These are phyloP conservation scores for Laburnicola sp. DNA, from an alignment of 2,329 filamentous ascomycete genomes.

Conservation along the genomic window DNA sequence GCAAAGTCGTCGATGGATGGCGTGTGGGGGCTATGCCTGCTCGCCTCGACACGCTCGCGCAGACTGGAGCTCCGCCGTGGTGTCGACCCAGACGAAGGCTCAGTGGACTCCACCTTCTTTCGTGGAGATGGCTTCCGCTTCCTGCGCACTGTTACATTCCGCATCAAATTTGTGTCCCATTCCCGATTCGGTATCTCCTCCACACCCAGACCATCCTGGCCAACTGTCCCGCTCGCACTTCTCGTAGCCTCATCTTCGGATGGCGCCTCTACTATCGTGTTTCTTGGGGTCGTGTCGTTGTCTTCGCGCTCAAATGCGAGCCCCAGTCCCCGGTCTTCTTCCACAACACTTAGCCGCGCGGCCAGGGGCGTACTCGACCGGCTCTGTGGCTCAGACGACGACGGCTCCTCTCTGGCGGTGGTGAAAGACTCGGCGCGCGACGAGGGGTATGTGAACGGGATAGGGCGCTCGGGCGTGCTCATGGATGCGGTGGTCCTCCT, in stretches of 20 bases:
- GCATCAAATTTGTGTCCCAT: conserved; percentile 48
- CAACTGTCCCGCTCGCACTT: conserved; percentile 19
- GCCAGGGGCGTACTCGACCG: conserved; percentile 32
- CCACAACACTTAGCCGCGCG: conserved; percentile 33
- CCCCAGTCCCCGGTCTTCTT: conserved; percentile 40
- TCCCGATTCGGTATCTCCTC: conserved; percentile 40
- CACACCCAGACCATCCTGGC: conserved; percentile 23
- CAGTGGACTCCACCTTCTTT: conserved; percentile 13
- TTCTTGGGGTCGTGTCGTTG: conserved; percentile 38
- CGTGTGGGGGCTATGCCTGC: conserved; percentile 36
- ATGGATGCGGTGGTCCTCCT: conserved; percentile 28
- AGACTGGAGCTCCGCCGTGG: conserved; percentile 31
- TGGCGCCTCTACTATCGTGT: conserved; percentile 13
- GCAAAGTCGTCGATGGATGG: conserved; percentile 54
- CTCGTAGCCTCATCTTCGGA: conserved; percentile 14
- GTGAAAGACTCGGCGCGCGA: conserved; percentile 52
- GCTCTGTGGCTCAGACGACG: conserved; percentile 41
- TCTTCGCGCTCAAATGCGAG: conserved; percentile 42
- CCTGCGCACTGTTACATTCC: conserved; percentile 47
- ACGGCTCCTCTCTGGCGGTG: conserved; percentile 49
- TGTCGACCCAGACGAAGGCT: conserved; percentile 20
- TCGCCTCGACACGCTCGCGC: conserved; percentile 40
- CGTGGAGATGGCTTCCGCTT: conserved; percentile 35
- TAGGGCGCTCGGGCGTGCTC: conserved; percentile 27
- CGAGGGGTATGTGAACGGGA: conserved; percentile 44